Conservation (phyloP, 805 yeast genomes). For the Komagataella populi region DNA sequence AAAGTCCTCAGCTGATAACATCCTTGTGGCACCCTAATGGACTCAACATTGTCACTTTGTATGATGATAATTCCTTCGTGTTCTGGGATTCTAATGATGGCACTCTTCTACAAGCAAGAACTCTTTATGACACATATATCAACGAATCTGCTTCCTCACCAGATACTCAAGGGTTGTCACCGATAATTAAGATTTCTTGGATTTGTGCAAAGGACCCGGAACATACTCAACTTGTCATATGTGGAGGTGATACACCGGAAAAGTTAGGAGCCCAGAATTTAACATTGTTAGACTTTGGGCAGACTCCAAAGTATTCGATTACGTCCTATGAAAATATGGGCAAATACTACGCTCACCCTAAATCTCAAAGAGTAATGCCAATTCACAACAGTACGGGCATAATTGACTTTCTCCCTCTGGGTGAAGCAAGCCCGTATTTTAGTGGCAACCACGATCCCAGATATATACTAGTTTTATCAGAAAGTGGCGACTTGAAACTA, state of each 20-base stretch:
- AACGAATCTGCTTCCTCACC: constrained; percentile 28
- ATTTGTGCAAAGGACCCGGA: constrained; percentile 71
- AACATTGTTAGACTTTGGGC: constrained; percentile 61
- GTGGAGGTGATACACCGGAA: constrained; percentile 48
- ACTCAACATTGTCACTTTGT: constrained; percentile 64
- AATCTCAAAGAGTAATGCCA: constrained; percentile 41
- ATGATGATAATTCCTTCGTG: constrained; percentile 71
- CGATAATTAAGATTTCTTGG: constrained; percentile 56
- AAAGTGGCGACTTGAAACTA: constrained; percentile 53
- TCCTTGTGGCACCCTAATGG: constrained; percentile 92
- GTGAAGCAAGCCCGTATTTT: constrained; percentile 60
- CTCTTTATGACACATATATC: constrained; percentile 50
- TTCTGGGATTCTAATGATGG: constrained; percentile 91
- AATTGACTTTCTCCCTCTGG: constrained; percentile 36
- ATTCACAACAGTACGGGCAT: constrained; percentile 31
- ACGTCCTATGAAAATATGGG: constrained; percentile 81
- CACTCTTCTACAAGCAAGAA: constrained; percentile 58
- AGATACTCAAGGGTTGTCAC: constrained; percentile 10
- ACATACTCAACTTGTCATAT: constrained; percentile 55
- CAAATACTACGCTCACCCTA: constrained; percentile 52
- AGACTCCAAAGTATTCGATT: constrained; percentile 63
- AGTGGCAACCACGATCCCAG: constrained; percentile 70
- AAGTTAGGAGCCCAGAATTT: constrained; percentile 28
- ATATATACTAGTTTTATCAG: constrained; percentile 41
- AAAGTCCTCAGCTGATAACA: constrained; percentile 19